These are phyloP conservation scores for Peronosclerospora sorghi DNA, from an alignment of 352 stramenopile species.

Conservation along the genomic window DNA sequence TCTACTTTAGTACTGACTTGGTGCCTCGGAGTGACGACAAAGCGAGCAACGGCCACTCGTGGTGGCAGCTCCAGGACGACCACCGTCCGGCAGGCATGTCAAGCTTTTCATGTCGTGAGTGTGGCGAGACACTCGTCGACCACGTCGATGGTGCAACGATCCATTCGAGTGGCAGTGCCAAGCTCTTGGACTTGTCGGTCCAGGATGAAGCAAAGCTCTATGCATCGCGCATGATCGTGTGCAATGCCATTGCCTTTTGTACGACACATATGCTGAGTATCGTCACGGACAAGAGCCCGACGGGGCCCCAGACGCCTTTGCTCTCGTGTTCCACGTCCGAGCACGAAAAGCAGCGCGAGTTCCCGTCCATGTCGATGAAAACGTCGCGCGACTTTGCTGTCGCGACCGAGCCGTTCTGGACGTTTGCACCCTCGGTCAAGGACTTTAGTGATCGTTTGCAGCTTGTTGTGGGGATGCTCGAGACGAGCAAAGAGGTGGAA, in stretches of 20 bases:
- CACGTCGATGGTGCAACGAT: constrained; percentile 17
- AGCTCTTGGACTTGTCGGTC: constrained; percentile 44
- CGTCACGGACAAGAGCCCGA: constrained; percentile 26
- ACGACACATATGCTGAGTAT: constrained; percentile 56
- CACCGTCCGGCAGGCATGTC: constrained; percentile 36
- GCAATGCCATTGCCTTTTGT: constrained; percentile 66
- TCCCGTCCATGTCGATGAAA: constrained; percentile 40
- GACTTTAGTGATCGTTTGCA: constrained; percentile 55
- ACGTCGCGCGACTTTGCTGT: constrained; percentile 41
- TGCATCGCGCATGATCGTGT: constrained; percentile 69
- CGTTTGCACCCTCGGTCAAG: constrained; percentile 39
- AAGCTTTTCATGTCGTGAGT: constrained; percentile 25
- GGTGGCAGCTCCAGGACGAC: constrained; percentile 53
- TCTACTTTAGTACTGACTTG: constrained; percentile 53
- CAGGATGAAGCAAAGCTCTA: constrained; percentile 77
- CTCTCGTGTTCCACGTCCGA: constrained; percentile 32
- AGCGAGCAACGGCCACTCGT: constrained; percentile 21
- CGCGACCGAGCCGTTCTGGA: constrained; percentile 52
- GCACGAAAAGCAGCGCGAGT: constrained; percentile 20
- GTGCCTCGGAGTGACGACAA: constrained; percentile 31
- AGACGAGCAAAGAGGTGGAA: constrained; percentile 34
- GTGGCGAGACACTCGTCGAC: constrained; percentile 37
- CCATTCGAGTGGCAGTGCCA: constrained; percentile 20
- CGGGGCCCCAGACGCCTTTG: constrained; percentile 30
- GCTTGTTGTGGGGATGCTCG: constrained; percentile 31